These are phyloP conservation scores for Cladosporium sp. DNA, from an alignment of 2,329 filamentous ascomycete genomes.

Conservation along the genomic window DNA sequence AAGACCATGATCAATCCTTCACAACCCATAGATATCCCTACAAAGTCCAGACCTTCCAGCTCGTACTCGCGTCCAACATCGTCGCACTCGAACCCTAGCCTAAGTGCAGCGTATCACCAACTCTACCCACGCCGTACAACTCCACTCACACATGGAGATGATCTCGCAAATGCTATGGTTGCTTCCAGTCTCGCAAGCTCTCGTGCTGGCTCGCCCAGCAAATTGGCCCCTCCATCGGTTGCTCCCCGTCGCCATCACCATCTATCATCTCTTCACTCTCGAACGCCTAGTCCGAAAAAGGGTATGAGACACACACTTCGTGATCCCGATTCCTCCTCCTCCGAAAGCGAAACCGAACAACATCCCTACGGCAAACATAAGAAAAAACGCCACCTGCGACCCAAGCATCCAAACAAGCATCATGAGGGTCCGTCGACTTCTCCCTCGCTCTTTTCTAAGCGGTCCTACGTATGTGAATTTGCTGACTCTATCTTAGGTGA, in stretches of 20 bases:
- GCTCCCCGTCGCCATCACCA: not conserved
- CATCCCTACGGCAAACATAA: conserved; percentile 49
- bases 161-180: conserved; percentile 69
- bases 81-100: conserved; percentile 23
- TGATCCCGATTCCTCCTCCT: conserved; percentile 37
- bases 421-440: conserved; percentile 52
- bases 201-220: conserved; percentile 36
- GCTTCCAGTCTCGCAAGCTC: conserved; percentile 67
- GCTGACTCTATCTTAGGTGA: conserved; percentile 32
- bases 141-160: conserved; percentile 55
- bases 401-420: conserved; percentile 64
- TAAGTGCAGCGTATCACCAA: conserved; percentile 31
- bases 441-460: not conserved
- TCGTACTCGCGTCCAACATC: conserved; percentile 16
- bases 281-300: conserved; percentile 41
- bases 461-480: too few relatives aligned
- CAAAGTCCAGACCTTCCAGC: not conserved
- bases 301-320: conserved; percentile 65
- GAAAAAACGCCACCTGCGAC: conserved; percentile 53
- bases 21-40: conserved; percentile 16
- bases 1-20: not conserved
- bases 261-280: conserved; percentile 17
- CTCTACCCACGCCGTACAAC: conserved; percentile 35
- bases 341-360: conserved; percentile 40
- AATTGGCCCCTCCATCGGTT: conserved; percentile 34